These are phyloP conservation scores for Ceratobasidium sp. DNA, from an alignment of 1,284 basidiomycete species.

Conservation along the genomic window DNA sequence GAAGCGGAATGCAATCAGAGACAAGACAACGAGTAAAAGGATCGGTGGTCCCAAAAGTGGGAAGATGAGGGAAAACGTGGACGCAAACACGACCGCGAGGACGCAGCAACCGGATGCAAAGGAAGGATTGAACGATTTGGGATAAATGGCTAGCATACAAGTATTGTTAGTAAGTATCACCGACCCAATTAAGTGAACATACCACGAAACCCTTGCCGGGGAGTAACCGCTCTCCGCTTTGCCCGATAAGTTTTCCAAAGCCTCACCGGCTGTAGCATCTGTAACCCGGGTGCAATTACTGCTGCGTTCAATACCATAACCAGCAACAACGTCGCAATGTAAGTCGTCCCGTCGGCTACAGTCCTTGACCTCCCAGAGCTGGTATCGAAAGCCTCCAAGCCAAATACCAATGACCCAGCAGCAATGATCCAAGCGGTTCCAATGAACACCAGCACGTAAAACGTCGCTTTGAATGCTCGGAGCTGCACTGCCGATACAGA, in stretches of 20 bases:
- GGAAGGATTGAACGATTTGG: conserved; percentile 70
- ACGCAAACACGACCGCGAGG: conserved; percentile 72
- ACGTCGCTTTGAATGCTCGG: conserved; percentile 70
- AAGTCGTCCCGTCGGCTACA: conserved; percentile 73
- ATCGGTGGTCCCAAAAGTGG: conserved; percentile 77
- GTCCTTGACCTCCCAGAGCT: conserved; percentile 45
- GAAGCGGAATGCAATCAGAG: conserved; percentile 75
- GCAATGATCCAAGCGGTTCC: conserved; percentile 67
- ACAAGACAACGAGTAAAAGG: conserved; percentile 67
- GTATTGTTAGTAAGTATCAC: not conserved
- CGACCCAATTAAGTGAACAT: conserved; percentile 43
- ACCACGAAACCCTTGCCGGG: conserved; percentile 80
- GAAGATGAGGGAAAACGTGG: conserved; percentile 73
- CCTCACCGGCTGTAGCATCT: conserved; percentile 70
- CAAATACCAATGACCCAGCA: conserved; percentile 70
- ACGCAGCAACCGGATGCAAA: conserved; percentile 69
- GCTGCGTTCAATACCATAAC: conserved; percentile 70
- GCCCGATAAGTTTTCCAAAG: conserved; percentile 62
- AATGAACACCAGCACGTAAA: conserved; percentile 64
- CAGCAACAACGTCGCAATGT: conserved; percentile 68
- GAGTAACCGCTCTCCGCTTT: conserved; percentile 68
- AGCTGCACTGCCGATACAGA: conserved; percentile 67
- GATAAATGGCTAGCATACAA: conserved; percentile 66
- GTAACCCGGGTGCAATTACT: conserved; percentile 70
- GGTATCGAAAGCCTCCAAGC: conserved; percentile 63